Evolutionary conservation across 495 filamentous ascomycete genomes (phyloP), one percentile per base, ranked within the genome.

Genomic region (Penicillium crystallinum): DNA sequence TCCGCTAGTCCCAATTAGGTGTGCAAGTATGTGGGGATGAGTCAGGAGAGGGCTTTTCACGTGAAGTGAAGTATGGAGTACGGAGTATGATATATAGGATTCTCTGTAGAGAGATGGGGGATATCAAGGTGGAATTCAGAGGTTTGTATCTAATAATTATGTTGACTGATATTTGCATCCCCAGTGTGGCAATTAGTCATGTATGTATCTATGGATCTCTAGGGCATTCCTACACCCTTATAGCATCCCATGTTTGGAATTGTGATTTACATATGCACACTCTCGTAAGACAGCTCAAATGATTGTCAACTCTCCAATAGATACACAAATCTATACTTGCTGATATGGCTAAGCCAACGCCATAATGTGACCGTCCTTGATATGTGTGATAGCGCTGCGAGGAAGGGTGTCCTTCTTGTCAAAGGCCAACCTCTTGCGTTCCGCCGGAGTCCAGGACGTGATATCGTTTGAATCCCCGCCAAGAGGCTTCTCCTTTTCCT

Each of bases 401-500:
- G 19, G 22, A 11, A 68, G 23, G 5, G 61, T 57, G 37, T 68
- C 63, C 41, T 62, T 63, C 23, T 53, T 43, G 9, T 41, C 25
- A 27, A 63, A 68, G 15, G 53, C 52, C 9, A 31, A 14, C 38
- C 52, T 49, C 38, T 59, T 63, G 40, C 66, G 58, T 22, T 59
- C 53, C 1, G 46, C 43, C 19, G 38, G 51, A 23, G 53, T 43
- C 53, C 53, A 62, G 4, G 65, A 55, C 12, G 65, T 64, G 8
- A 61, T 59, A 46, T 68, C 65, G 6, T 49, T 50, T 0, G 11
- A n/a, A 46, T 68, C 59, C 6, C 63, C 66, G 1, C 63, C 66
- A 21, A 68, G 55, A 1, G 1, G 6, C 2, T 45, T 19, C 25
- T 19, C 44, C 22, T 61, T 58, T 6, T 42, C 11, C 25, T 55